Evolutionary conservation across 352 stramenopile species (phyloP).

Genomic region (Globisporangium apiculatum): DNA sequence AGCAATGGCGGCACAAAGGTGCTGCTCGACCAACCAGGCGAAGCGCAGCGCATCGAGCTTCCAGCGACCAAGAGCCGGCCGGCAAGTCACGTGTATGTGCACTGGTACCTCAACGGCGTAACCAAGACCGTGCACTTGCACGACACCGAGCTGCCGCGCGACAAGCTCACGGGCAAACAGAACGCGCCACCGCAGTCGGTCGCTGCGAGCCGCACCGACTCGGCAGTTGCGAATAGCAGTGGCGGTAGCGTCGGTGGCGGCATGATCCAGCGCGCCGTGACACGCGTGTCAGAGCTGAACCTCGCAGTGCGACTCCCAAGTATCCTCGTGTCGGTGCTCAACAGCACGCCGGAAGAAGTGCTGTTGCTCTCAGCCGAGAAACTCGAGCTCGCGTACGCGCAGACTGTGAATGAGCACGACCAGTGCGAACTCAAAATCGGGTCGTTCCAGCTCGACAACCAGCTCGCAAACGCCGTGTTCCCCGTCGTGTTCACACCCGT

Average conservation of each 20-base stretch:
- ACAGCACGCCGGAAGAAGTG: slow-evolving; percentile 61
- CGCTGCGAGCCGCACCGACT: slow-evolving; percentile 2
- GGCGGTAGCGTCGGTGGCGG: not conserved
- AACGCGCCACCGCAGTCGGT: slow-evolving; percentile 4
- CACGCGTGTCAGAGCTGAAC: slow-evolving; percentile 42
- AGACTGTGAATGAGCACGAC: slow-evolving; percentile 65
- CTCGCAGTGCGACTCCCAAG: slow-evolving; percentile 53
- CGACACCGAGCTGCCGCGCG: slow-evolving; percentile 44
- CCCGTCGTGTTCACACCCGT: slow-evolving; percentile 77
- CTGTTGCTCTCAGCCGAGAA: slow-evolving; percentile 64
- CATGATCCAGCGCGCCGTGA: slow-evolving; percentile 16
- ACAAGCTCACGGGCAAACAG: slow-evolving; percentile 63
- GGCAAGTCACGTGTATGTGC: slow-evolving; percentile 41
- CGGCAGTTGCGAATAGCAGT: too few relatives aligned
- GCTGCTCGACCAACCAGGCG: slow-evolving; percentile 61
- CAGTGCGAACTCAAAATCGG: slow-evolving; percentile 79
- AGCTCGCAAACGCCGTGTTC: slow-evolving; percentile 65
- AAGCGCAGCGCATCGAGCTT: slow-evolving; percentile 58
- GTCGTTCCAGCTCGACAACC: slow-evolving; percentile 81
- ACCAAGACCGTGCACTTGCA: slow-evolving; percentile 81
- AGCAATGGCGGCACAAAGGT: slow-evolving; percentile 27
- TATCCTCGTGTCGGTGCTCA: slow-evolving; percentile 71
- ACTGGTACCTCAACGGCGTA: slow-evolving; percentile 76
- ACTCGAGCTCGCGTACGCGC: slow-evolving; percentile 58
- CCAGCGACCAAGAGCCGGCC: slow-evolving; percentile 25